A percentile compares a stretch with the other conserved stretches of the same genome.
Conservation (phyloP, 768 basidiomycete genomes). For the Hypholoma fasciculare region DNA sequence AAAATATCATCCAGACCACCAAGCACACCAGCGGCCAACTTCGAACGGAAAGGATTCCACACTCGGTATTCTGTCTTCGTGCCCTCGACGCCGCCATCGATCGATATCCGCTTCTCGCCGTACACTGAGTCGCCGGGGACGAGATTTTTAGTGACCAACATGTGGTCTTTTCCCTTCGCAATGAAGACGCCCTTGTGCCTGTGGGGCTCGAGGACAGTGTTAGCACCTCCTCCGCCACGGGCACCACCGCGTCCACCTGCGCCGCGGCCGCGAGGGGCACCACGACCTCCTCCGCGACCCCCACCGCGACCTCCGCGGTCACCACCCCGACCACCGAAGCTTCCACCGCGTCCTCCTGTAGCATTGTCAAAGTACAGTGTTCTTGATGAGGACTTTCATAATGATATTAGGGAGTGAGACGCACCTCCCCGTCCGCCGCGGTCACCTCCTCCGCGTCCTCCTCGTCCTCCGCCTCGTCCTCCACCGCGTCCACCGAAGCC, state of each 20-base stretch:
- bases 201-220: conserved; percentile 93
- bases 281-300: conserved; percentile 32
- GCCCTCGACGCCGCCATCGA: conserved; percentile 73
- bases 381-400: background rate
- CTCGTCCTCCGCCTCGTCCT: conserved; percentile 36
- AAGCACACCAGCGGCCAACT: conserved; percentile 94
- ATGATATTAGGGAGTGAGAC: conserved; percentile 7
- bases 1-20: conserved; percentile 93
- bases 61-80: conserved; percentile 97
- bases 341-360: conserved; percentile 21
- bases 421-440: conserved; percentile 44
- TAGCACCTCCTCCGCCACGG: conserved; percentile 81
- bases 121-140: conserved; percentile 98
- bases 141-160: conserved; percentile 97
- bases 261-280: conserved; percentile 33
- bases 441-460: conserved; percentile 41
- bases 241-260: conserved; percentile 50
- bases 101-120: conserved; percentile 94
- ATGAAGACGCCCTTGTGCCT: conserved; percentile 94
- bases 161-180: conserved; percentile 95
- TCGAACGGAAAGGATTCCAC: conserved; percentile 99
- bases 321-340: conserved; percentile 31
- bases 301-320: conserved; percentile 23
- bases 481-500: conserved; percentile 49
- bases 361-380: conserved; percentile 4